Evolutionary conservation across 1,284 basidiomycete genomes (phyloP), one percentile per base, ranked within the genome.

Genomic region (Ustilago hordei): DNA sequence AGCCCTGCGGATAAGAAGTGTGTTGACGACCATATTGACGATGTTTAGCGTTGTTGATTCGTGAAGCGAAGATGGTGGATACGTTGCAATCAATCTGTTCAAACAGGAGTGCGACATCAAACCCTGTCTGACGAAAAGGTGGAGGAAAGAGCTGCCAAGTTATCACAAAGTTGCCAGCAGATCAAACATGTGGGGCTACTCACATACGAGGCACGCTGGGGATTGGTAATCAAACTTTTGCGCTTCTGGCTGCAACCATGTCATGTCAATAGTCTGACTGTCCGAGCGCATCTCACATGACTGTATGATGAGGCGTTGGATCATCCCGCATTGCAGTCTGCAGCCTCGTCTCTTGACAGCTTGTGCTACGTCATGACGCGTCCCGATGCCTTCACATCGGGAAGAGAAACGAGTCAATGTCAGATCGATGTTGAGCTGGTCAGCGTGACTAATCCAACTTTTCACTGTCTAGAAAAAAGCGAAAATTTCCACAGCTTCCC

Each of bases 321-420:
- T 23, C 50, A 8, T 53, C 31, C 31, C 8, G 50, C 32, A 9
- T 41, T 45, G 43, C 43, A 45, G 6, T 35, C 52, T 54, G 32
- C 56, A 59, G 17, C 19, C 19, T 28, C 13, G 23, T 28, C 15
- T 15, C 32, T 39, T 63, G 54, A 56, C 61, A 55, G 53, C 54
- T 43, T 9, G 8, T 35, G 45, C 54, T 61, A 68, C 65, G 71
- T 74, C 71, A 74, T 74, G 62, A 39, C 62, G 71, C 71, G 61
- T 68, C 71, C 71, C 71, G 71, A 74, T 68, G 3, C 2, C 4
- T 2, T 13, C 8, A 12, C 34, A 55, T 47, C 54, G 54, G 54
- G 32, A 7, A 36, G 15, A 35, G 15, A 32, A 28, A 35, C 2
- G 23, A n/a, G 28, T 15, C 15, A 17, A 15, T n/a, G 8, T 17